Conservation (phyloP, 352 stramenopile species). For the Elongisporangium undulatum region DNA sequence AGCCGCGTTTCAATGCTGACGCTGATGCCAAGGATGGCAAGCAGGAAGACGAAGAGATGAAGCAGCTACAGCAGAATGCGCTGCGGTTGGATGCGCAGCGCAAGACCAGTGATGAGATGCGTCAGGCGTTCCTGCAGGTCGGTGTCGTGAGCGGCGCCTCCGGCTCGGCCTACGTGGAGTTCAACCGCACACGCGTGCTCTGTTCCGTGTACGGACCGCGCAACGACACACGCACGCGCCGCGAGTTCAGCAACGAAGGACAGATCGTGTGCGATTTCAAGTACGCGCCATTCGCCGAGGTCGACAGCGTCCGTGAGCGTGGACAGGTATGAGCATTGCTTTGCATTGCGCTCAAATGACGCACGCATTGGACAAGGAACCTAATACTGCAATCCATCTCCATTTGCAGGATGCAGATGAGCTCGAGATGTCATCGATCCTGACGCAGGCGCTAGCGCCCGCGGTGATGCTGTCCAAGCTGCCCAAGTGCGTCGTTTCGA, state of each 20-base stretch:
- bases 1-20: conserved; percentile 15
- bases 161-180: conserved; percentile 88
- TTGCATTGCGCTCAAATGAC: not conserved
- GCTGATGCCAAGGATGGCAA: conserved; percentile 1
- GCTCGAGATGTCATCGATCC: conserved; percentile 70
- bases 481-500: conserved; percentile 87
- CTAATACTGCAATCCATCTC: not conserved
- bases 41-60: conserved; percentile 9
- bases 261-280: conserved; percentile 88
- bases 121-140: conserved; percentile 82
- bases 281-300: conserved; percentile 80
- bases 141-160: conserved; percentile 75
- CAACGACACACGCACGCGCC: conserved; percentile 62
- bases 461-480: conserved; percentile 86
- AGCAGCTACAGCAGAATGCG: conserved; percentile 21
- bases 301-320: conserved; percentile 51
- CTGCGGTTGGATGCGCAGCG: conserved; percentile 32
- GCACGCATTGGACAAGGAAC: not conserved
- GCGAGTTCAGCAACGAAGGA: conserved; percentile 84
- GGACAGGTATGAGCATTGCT: conserved; percentile 24
- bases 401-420: conserved; percentile 52
- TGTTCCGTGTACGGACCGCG: conserved; percentile 87
- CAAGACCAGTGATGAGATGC: conserved; percentile 73
- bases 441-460: conserved; percentile 72
- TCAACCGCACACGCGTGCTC: conserved; percentile 83